phyloP scores from a whole-genome alignment of 1,284 basidiomycete species.

The Naganishia sp. region DNA sequence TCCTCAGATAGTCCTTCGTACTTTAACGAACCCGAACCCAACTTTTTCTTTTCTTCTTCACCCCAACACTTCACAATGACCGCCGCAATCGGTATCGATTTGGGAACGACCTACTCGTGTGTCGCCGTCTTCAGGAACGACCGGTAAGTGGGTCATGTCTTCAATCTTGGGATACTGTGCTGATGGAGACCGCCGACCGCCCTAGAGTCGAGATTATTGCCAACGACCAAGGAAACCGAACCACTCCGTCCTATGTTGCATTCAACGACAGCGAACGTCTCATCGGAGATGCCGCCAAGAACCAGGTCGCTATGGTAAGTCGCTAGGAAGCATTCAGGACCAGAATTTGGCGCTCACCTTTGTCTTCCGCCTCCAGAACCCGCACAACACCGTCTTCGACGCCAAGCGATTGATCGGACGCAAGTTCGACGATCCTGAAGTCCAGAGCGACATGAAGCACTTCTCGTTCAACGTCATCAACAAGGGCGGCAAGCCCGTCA shows the following conservation, averaged over 20 bases:
- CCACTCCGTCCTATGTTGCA: slow-evolving; percentile 90
- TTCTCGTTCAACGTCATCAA: slow-evolving; percentile 77
- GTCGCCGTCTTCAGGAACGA: slow-evolving; percentile 98
- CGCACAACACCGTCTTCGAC: slow-evolving; percentile 93
- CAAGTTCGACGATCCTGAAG: slow-evolving; percentile 65
- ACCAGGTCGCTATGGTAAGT: slow-evolving; percentile 82
- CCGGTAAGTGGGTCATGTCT: too few relatives aligned
- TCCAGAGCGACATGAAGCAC: slow-evolving; percentile 70
- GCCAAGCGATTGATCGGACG: slow-evolving; percentile 89
- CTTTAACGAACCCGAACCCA: slow-evolving; percentile 13
- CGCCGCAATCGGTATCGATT: slow-evolving; percentile 91
- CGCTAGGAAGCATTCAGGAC: not conserved
- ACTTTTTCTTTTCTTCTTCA: not conserved
- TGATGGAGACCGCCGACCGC: too few relatives aligned
- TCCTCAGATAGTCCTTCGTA: slow-evolving; percentile 21
- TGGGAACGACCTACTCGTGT: slow-evolving; percentile 75
- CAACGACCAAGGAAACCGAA: slow-evolving; percentile 94
- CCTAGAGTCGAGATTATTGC: slow-evolving; percentile 94
- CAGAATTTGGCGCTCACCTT: slow-evolving; percentile 8
- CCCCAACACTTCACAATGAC: slow-evolving; percentile 39
- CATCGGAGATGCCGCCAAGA: slow-evolving; percentile 82
- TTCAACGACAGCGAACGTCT: slow-evolving; percentile 93
- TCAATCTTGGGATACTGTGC: too few relatives aligned
- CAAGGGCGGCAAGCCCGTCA: slow-evolving; percentile 80
- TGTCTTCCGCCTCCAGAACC: slow-evolving; percentile 60